Base-by-base conservation (phyloP, 495 filamentous ascomycete species). In the Penicillium roqueforti region DNA sequence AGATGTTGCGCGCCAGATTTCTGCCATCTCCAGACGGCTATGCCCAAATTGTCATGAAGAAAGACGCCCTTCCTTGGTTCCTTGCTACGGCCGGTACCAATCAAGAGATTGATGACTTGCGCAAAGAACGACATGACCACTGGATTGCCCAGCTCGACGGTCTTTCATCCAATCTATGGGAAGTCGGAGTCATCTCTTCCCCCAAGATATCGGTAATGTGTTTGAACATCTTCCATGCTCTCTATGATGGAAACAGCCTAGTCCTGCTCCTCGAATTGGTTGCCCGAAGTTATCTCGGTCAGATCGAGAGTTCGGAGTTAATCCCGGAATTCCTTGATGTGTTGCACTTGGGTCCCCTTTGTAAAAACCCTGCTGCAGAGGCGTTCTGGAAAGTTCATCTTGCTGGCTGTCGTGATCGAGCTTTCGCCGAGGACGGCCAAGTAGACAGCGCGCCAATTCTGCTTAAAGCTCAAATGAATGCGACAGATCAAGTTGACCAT, bases 241-340 rank as follows among this genome's bases (percentile, higher is more conserved):
- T 97, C 0, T 97, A 97, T 60, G 92, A 97, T 71, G 92, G 87
- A 1, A 87, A 81, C 59, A 92, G 89, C 49, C 76, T 95, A 25
- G 65, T 77, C 0, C 70, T 91, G 23, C 64, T 96, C 0, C 68
- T 96, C 14, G 69, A 76, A 5, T 68, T 76, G 20, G 73, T 91
- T 28, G 69, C 69, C 14, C 51, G 55, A 6, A 64, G 65, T 28
- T 83, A 83, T 47, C 41, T 58, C 4, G 29, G 40, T 13, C 41
- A 53, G 9, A 36, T 26, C 6, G 54, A 29, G 34, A 45, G 44
- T 8, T 37, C 19, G 1, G 20, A 56, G 9, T 8, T 42, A 13
- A 47, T 53, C n/a, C 56, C 60, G 3, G 55, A 67, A 3, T 74
- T 81, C 51, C 49, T 79, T 7, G 68, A 75, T 20, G 62, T 80